These are phyloP conservation scores for Populus davidiana DNA, from an alignment of 345 rosid genomes.

Conservation along the genomic window DNA sequence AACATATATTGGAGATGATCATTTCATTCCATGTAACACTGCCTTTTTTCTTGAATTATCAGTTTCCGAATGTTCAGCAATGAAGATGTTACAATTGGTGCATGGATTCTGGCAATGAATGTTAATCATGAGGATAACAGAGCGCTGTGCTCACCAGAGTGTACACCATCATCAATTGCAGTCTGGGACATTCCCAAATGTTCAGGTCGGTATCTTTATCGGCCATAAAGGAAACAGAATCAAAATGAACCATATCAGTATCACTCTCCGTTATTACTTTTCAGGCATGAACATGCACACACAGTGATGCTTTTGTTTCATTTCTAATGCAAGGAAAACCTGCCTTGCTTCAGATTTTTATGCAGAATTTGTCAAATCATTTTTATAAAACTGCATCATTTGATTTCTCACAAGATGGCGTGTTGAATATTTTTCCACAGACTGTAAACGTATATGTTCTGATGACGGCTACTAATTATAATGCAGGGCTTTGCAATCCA, in stretches of 20 bases:
- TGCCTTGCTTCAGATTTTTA: background rate
- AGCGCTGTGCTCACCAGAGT: constrained; percentile 63
- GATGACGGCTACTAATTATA: background rate
- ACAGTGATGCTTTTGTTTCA: background rate
- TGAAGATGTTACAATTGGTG: constrained; percentile 91
- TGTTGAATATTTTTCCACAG: background rate
- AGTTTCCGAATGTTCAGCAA: constrained; percentile 97
- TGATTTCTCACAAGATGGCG: background rate
- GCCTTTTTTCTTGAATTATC: constrained; percentile 25
- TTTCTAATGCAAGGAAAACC: background rate
- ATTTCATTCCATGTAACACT: background rate
- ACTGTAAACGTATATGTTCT: background rate
- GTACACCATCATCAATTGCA: constrained; percentile 66
- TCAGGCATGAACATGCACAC: background rate
- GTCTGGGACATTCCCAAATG: constrained; percentile 95
- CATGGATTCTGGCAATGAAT: constrained; percentile 99
- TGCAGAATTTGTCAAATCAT: background rate
- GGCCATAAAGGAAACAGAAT: background rate
- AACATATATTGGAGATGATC: background rate
- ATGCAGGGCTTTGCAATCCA: constrained; percentile 76
- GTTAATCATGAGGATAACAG: constrained; percentile 77
- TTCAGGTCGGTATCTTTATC: constrained; percentile 59
- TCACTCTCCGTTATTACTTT: background rate
- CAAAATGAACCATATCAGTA: background rate
- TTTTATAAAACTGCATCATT: background rate